A percentile compares a stretch with the other conserved stretches of the same genome.
Evolutionary conservation across 495 filamentous ascomycete genomes (phyloP).

Genomic region (Xylaria cubensis): DNA sequence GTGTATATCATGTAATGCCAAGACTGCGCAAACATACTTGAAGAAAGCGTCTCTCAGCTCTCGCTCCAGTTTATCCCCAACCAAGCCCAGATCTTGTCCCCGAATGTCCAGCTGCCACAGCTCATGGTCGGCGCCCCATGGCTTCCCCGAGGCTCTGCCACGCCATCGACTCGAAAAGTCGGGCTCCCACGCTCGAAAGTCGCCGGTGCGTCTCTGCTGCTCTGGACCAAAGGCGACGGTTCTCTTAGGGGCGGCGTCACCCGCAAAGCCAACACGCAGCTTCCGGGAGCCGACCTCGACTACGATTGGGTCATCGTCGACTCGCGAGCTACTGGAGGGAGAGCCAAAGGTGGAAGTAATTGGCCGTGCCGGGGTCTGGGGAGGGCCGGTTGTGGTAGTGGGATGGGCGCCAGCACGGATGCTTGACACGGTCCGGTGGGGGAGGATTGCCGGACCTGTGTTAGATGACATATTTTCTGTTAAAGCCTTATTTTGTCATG

Average conservation of each 20-base stretch:
- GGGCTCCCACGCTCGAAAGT: slow-evolving; percentile 75
- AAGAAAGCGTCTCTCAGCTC: slow-evolving; percentile 83
- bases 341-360: slow-evolving; percentile 72
- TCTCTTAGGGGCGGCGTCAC: slow-evolving; percentile 76
- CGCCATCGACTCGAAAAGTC: slow-evolving; percentile 56
- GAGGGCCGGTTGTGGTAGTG: slow-evolving; percentile 34
- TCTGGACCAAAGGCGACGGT: slow-evolving; percentile 73
- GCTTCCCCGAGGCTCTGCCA: slow-evolving; percentile 51
- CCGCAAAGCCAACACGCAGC: slow-evolving; percentile 84
- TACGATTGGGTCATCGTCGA: slow-evolving; percentile 83
- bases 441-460: slow-evolving; percentile 40
- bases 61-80: slow-evolving; percentile 88
- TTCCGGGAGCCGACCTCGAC: slow-evolving; percentile 83
- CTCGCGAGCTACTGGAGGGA: slow-evolving; percentile 69
- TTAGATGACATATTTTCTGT: slow-evolving; percentile 40
- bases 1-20: neutral
- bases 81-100: slow-evolving; percentile 73
- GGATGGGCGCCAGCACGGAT: slow-evolving; percentile 52
- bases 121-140: slow-evolving; percentile 77
- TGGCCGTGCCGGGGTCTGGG: slow-evolving; percentile 67
- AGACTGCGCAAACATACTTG: slow-evolving; percentile 55
- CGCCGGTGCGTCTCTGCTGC: slow-evolving; percentile 76
- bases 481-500: neutral
- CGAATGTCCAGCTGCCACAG: slow-evolving; percentile 81
- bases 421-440: slow-evolving; percentile 59